Base-by-base conservation (phyloP, 306 rosid genomes). In the Malus orientalis region DNA sequence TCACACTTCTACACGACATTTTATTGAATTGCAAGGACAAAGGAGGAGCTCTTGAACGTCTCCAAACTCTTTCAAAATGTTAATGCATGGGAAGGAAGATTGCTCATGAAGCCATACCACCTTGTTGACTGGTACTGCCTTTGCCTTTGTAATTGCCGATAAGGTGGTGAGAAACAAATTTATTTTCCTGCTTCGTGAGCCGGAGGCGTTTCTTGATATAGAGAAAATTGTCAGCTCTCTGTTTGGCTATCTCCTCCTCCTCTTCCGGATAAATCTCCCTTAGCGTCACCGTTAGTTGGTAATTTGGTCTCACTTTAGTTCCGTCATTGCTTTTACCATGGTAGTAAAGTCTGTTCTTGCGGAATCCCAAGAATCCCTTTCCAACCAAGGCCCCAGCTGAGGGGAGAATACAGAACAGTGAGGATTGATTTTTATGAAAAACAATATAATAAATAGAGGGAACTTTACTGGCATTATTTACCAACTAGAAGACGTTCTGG, bases 401-500 rank as follows among this genome's bases (percentile, higher is more conserved):
- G 44, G 67, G 60, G 40, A 57, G 29, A 69, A 2, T 7, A 6
- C 44, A 11, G 27, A 67, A 64, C 69, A 79, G 84, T 81, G 62
- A 87, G 75, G 53, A 76, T 42, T 33, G 60, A 42, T 4, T 20
- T 74, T 11, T 45, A 47, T 1, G 36, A 40, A 9, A 22, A 63
- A 33, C 4, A 29, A 53, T 3, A 58, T 54, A 70, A 60, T 3
- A 62, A 38, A 64, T 54, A 69, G 58, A 27, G 23, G 77, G 73
- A 58, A 38, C 18, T 55, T 81, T 61, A 38, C 33, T 76, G 55
- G 54, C 64, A 40, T 65, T 20, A 80, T 61, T 74, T 84, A 94
- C 98, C 98, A 63, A 94, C 87, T 69, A 94, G 91, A 77, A 94
- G 97, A 22, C 88, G 93, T 4, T 91, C 97, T 5, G 97, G 78